Conservation (phyloP, 2,329 filamentous ascomycete species). For the Aspergillus sp. region DNA sequence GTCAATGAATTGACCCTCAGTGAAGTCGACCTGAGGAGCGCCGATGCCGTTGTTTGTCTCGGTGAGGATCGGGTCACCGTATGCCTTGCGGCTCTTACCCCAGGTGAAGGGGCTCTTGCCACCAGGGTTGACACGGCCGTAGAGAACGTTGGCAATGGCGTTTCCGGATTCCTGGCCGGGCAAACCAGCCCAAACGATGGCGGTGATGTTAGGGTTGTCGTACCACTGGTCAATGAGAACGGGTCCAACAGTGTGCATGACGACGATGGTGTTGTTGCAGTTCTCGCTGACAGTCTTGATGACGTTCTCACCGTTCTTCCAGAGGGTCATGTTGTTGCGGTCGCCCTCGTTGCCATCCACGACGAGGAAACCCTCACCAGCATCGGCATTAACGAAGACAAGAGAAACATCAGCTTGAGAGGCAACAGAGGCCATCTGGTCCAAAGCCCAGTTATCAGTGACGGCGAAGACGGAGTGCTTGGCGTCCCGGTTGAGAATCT, state of each 20-base stretch:
- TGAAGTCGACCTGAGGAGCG: slow-evolving; percentile 54
- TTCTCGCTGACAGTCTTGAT: slow-evolving; percentile 71
- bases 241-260: slow-evolving; percentile 79
- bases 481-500: slow-evolving; percentile 52
- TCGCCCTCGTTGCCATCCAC: slow-evolving; percentile 82
- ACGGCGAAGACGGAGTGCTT: slow-evolving; percentile 57
- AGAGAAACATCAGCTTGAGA: slow-evolving; percentile 53
- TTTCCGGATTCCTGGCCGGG: slow-evolving; percentile 72
- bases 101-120: slow-evolving; percentile 59
- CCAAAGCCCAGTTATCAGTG: slow-evolving; percentile 51
- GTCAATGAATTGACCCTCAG: slow-evolving; percentile 55
- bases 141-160: slow-evolving; percentile 65
- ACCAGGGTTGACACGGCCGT: slow-evolving; percentile 58
- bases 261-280: slow-evolving; percentile 84
- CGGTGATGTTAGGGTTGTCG: slow-evolving; percentile 61
- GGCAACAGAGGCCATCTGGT: slow-evolving; percentile 46
- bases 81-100: slow-evolving; percentile 47
- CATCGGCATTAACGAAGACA: slow-evolving; percentile 82
- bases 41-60: slow-evolving; percentile 50
- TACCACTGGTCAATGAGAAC: slow-evolving; percentile 63
- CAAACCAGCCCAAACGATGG: slow-evolving; percentile 67
- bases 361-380: slow-evolving; percentile 79
- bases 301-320: slow-evolving; percentile 72
- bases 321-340: slow-evolving; percentile 85
- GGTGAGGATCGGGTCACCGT: slow-evolving; percentile 52